Conservation (phyloP, 129 eudicot genomes). For the Tanacetum coccineum region DNA sequence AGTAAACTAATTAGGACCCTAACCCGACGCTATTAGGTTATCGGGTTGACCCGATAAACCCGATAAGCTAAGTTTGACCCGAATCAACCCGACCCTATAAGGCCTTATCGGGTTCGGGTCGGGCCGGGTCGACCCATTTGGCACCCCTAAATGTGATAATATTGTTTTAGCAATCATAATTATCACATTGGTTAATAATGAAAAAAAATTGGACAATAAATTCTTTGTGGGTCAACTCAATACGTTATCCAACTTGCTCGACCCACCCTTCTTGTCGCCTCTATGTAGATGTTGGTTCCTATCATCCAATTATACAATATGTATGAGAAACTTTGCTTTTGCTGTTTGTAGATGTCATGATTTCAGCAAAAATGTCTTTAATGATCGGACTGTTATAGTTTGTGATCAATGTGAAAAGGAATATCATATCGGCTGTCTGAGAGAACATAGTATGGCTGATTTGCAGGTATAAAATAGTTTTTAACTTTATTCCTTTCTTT, state of each 20-base stretch:
- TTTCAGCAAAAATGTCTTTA: constrained; percentile 73
- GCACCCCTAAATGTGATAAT: background rate
- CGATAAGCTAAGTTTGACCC: too few species aligned
- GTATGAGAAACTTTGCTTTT: constrained; percentile 24
- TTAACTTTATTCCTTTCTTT: background rate
- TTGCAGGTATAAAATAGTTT: constrained; percentile 2
- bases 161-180: background rate
- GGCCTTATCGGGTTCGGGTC: too few species aligned
- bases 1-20: too few species aligned
- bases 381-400: constrained; percentile 84
- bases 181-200: background rate
- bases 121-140: too few species aligned
- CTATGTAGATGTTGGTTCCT: background rate
- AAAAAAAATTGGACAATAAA: background rate
- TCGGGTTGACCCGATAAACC: too few species aligned
- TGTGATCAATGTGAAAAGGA: constrained; percentile 98
- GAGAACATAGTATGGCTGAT: constrained; percentile 76
- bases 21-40: too few species aligned
- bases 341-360: constrained; percentile 59
- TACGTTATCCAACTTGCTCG: background rate
- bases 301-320: background rate
- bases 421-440: constrained; percentile 92
- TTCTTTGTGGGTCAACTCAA: background rate
- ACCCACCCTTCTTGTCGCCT: background rate
- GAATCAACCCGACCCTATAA: too few species aligned